phyloP scores from a whole-genome alignment of 2,329 filamentous ascomycete genomes.

The Myriangium duriaei region DNA sequence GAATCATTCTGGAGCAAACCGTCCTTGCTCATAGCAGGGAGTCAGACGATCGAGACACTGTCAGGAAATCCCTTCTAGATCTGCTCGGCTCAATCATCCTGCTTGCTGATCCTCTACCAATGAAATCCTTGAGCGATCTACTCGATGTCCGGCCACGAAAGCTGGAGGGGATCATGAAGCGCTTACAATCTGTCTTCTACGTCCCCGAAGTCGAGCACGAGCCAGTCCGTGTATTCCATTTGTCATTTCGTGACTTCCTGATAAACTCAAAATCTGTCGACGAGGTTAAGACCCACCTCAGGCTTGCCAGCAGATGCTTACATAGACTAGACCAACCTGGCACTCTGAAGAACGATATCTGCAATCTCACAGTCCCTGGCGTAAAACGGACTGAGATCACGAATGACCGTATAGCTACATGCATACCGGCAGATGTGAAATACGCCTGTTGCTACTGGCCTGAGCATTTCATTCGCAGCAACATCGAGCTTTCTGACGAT shows the following conservation, averaged over 20 bases:
- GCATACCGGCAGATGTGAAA: not conserved
- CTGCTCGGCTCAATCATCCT: slow-evolving; percentile 8
- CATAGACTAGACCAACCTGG: slow-evolving; percentile 27
- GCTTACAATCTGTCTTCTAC: not conserved
- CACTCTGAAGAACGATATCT: not conserved
- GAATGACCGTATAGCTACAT: slow-evolving; percentile 10
- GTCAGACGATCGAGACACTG: slow-evolving; percentile 15
- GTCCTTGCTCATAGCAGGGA: slow-evolving; percentile 12
- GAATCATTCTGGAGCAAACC: not conserved
- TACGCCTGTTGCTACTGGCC: slow-evolving; percentile 9
- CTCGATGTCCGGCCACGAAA: slow-evolving; percentile 14
- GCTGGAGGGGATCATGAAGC: not conserved
- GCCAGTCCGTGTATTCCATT: slow-evolving; percentile 19
- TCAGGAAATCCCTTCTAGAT: slow-evolving; percentile 13
- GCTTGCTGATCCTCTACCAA: too few species aligned
- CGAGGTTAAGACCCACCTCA: slow-evolving; percentile 16
- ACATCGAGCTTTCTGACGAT: not conserved
- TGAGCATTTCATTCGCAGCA: not conserved
- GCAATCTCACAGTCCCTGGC: not conserved
- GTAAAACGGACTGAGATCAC: slow-evolving; percentile 18
- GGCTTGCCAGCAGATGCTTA: slow-evolving; percentile 23
- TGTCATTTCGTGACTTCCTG: slow-evolving; percentile 20
- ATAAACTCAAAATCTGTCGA: too few species aligned
- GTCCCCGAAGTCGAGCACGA: slow-evolving; percentile 10
- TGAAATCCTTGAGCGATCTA: slow-evolving; percentile 12